Conservation (phyloP, 2,329 filamentous ascomycete species). For the Trichophaea hybrida region DNA sequence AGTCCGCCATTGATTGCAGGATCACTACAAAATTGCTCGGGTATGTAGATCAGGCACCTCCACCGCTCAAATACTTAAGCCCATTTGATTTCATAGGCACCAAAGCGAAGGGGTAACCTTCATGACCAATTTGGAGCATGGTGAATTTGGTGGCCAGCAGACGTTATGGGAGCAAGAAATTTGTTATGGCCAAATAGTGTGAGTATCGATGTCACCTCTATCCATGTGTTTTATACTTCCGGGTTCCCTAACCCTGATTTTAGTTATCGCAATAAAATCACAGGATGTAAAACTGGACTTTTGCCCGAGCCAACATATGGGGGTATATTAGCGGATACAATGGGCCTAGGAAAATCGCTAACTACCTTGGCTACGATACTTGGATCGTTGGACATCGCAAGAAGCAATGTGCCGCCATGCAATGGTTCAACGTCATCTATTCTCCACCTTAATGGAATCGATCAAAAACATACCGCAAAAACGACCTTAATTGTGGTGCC, state of each 20-base stretch:
- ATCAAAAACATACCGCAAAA: conserved; percentile 11
- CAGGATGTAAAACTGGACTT: neutral
- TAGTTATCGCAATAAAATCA: neutral
- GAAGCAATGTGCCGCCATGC: neutral
- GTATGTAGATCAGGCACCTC: neutral
- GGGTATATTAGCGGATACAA: conserved; percentile 31
- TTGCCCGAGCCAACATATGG: conserved; percentile 13
- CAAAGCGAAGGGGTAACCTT: neutral
- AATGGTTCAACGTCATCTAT: neutral
- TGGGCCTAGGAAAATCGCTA: conserved; percentile 32
- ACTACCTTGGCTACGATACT: conserved; percentile 28
- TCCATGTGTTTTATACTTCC: neutral
- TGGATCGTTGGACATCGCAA: neutral
- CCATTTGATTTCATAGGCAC: neutral
- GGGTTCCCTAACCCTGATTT: neutral
- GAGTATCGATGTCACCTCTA: neutral
- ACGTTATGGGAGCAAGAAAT: neutral
- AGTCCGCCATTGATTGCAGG: neutral
- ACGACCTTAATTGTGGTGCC: conserved; percentile 26
- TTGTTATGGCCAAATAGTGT: neutral
- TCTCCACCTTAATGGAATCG: conserved; percentile 24
- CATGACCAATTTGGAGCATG: neutral
- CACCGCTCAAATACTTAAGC: neutral
- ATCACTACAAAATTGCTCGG: neutral
- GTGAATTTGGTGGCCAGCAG: neutral